phyloP scores from a whole-genome alignment of 2,329 filamentous ascomycete species.

The Coniochaeta sp. region DNA sequence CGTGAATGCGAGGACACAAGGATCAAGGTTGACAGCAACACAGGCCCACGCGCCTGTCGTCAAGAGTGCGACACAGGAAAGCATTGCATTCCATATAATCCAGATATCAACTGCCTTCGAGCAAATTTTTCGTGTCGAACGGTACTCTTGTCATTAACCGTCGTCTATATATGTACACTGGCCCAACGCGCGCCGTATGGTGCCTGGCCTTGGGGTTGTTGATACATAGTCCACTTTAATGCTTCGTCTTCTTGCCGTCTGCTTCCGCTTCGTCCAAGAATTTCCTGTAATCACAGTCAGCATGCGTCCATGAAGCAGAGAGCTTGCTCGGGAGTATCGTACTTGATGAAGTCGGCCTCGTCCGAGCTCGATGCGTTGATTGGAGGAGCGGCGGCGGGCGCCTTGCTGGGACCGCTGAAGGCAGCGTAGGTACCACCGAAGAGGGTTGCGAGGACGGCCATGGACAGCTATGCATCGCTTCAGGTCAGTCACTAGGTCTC shows the following conservation, averaged over 20 bases:
- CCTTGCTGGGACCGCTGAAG: conserved; percentile 37
- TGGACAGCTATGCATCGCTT: conserved; percentile 40
- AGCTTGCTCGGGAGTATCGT: conserved; percentile 21
- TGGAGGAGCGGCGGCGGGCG: conserved; percentile 39
- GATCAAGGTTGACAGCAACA: not conserved
- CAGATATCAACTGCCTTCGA: not conserved
- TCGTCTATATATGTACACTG: conserved; percentile 20
- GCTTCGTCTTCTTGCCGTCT: conserved; percentile 34
- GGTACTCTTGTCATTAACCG: conserved; percentile 11
- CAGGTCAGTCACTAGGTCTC: conserved; percentile 9
- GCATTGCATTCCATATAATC: not conserved
- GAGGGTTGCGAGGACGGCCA: conserved; percentile 44
- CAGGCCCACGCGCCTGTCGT: not conserved
- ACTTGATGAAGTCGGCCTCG: conserved; percentile 61
- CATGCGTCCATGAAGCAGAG: not conserved
- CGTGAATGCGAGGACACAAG: not conserved
- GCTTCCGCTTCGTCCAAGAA: conserved; percentile 36
- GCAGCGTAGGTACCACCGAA: conserved; percentile 41
- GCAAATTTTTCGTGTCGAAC: not conserved
- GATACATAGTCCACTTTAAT: conserved; percentile 21
- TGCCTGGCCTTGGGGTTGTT: not conserved
- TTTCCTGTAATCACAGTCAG: conserved; percentile 27
- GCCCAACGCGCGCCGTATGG: conserved; percentile 5
- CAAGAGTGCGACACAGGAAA: not conserved
- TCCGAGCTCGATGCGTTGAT: conserved; percentile 56